Evolutionary conservation across 208 protist genomes (phyloP), one percentile per base, ranked within the genome.

Genomic region (Trypanosoma theileri): DNA sequence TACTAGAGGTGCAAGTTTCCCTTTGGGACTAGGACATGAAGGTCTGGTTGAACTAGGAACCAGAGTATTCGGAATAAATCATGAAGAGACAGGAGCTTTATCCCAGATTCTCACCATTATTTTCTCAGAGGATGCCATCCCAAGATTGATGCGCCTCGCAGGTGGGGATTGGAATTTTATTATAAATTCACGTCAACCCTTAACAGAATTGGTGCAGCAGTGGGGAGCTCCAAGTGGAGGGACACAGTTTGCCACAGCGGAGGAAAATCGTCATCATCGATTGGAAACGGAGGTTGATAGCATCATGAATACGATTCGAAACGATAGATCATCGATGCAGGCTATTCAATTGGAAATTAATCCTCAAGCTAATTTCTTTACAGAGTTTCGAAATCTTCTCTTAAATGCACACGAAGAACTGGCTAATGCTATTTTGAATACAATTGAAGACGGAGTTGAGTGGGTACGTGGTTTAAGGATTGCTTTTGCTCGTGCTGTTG

Each of bases 381-480:
- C 41, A 7, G 63, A 75, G 1, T 26, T 75, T 1, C 13, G 24
- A 60, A 62, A 50, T n/a, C 41, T 62, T 44, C 19, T 70, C 22
- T 21, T 54, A 4, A 54, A 41, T 45, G 26, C 31, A 21, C 46
- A 61, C 31, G 46, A 59, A 48, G 64, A 71, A 59, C 10, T 77
- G 42, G 16, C 68, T 45, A 7, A 16, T 24, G 65, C 59, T 14
- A 51, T 77, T 50, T n/a, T 72, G 3, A 52, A 60, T 28, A 11
- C 26, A 16, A 21, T 9, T 35, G 0, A 48, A 17, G 24, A 45
- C 16, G 60, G 57, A n/a, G 55, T 48, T 28, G 59, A 74, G 54
- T 86, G 81, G 81, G 50, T 61, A 31, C 19, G 50, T 21, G 70
- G 59, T 12, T 28, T 86, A n/a, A 69, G 77, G 45, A 44, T 48